Base-by-base conservation (phyloP, 2,329 filamentous ascomycete genomes). In the Fusarium anthophilum region DNA sequence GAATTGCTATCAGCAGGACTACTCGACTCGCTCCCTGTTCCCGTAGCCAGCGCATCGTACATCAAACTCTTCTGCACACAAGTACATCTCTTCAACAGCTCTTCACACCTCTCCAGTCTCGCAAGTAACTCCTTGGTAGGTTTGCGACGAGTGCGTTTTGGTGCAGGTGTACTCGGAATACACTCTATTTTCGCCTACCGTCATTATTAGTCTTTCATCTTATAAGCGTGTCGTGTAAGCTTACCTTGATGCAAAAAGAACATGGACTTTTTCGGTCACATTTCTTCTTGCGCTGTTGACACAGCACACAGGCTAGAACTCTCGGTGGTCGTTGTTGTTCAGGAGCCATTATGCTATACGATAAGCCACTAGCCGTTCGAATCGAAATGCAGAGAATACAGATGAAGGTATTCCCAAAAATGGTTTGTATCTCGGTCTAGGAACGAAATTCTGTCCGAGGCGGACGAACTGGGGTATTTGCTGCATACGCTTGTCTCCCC, bases 201-300 rank as follows among this genome's bases (percentile, higher is more conserved):
- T 11, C 15, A 20, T 57, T 39, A 17, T 64, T 39, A 69, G 54
- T 20, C 8, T 20, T 12, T 18, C 0, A 17, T 18, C n/a, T 17
- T 39, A 35, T 15, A 45, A 18, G 45, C 24, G 45, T 28, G 24
- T 47, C 18, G 13, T 28, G 26, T 22, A 28, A 39, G 53, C 37
- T 22, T 53, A 70, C 72, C 47, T 75, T 75, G 53, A 61, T 30
- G 43, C 72, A 75, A 26, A 75, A 75, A 13, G 72, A 75, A 50
- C 72, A 75, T 30, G 72, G 72, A 5, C 61, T 63, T 26, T 75
- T 73, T 14, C 69, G 58, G 32, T 75, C 72, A 50, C 72, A 75
- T 44, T 75, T 75, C 72, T 75, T 75, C 43, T 75, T 75, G 50
- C 72, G 69, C 28, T 72, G 69, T 44, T 75, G 72, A 17, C 72